phyloP scores from a whole-genome alignment of 1,284 basidiomycete species.

The Fistulinella cinereoalba region DNA sequence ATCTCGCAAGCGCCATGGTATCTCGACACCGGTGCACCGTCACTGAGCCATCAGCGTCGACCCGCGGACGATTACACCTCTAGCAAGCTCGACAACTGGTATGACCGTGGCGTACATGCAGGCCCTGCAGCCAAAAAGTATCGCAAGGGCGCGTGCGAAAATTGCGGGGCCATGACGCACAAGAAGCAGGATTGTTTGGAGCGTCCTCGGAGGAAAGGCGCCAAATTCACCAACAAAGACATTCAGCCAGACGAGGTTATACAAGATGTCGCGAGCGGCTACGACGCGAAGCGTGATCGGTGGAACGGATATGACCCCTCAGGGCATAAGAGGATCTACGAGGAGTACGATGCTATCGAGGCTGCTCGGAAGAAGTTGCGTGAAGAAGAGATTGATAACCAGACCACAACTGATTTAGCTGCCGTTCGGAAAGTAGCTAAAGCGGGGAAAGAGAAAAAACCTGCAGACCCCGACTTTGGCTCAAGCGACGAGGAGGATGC shows the following conservation, averaged over 20 bases:
- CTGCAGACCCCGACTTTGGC: constrained; percentile 89
- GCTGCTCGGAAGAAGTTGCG: constrained; percentile 84
- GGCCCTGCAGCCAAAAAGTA: constrained; percentile 94
- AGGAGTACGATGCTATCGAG: constrained; percentile 94
- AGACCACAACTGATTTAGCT: constrained; percentile 85
- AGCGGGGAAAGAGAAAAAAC: constrained; percentile 62
- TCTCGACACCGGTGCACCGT: constrained; percentile 87
- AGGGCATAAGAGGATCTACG: constrained; percentile 83
- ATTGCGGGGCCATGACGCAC: constrained; percentile 97
- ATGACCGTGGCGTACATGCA: constrained; percentile 83
- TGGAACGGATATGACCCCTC: constrained; percentile 98
- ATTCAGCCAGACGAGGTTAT: constrained; percentile 91
- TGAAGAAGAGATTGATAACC: constrained; percentile 97
- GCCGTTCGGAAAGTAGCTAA: constrained; percentile 83
- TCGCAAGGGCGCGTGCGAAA: constrained; percentile 97
- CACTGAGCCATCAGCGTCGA: constrained; percentile 90
- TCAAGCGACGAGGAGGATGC: constrained; percentile 94
- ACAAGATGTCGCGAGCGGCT: constrained; percentile 78
- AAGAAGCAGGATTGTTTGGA: constrained; percentile 91
- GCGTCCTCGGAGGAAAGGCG: constrained; percentile 93
- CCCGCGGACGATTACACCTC: constrained; percentile 64
- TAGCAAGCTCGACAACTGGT: constrained; percentile 86
- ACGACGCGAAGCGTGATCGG: constrained; percentile 93
- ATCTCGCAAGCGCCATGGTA: constrained; percentile 99
- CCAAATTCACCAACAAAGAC: constrained; percentile 88